Base-by-base conservation (phyloP, 1,139 yeast genomes). In the Lodderomyces jiufengensis region DNA sequence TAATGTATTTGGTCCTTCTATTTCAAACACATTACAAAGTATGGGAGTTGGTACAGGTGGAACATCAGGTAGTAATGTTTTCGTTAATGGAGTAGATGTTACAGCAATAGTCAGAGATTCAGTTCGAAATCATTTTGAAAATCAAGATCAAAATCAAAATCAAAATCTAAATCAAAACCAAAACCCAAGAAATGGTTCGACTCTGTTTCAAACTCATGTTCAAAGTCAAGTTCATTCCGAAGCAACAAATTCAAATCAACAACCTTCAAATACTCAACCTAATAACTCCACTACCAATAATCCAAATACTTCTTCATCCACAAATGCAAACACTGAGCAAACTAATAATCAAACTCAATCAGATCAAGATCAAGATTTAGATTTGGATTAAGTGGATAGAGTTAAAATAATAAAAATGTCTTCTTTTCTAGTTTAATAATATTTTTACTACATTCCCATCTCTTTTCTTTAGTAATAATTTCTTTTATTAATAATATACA, bases 61-160 rank as follows among this genome's bases (percentile, higher is more conserved):
- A 15, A 16, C 13, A 4, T 23, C 24, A 9, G 29, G 26, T 27
- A 39, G 31, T 24, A 31, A 39, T 12, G 32, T 42, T 4, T 33
- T 36, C 27, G 31, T 41, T 2, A 38, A 43, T 34, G 45, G 45
- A 9, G 24, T 25, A 8, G 43, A 37, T 16, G 30, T 33, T 4
- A 10, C 31, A 11, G 12, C 30, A 27, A 10, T 23, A 14, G 9
- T 22, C 30, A 3, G 30, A n/a, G 4, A n/a, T n/a, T 18, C 30
- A 16, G 13, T 18, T 9, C 5, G 23, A 18, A 10, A 16, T n/a
- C 6, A 7, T 8, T 9, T 23, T 27, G 30, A 3, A 13, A 14
- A 9, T 6, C n/a, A 23, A 27, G 3, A 16, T 23, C 10, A 20
- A 24, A 28, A 21, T 12, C 27, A 5, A 7, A 18, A 18, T 18